Base-by-base conservation (phyloP, 2,329 filamentous ascomycete genomes). In the Cadophora malorum region DNA sequence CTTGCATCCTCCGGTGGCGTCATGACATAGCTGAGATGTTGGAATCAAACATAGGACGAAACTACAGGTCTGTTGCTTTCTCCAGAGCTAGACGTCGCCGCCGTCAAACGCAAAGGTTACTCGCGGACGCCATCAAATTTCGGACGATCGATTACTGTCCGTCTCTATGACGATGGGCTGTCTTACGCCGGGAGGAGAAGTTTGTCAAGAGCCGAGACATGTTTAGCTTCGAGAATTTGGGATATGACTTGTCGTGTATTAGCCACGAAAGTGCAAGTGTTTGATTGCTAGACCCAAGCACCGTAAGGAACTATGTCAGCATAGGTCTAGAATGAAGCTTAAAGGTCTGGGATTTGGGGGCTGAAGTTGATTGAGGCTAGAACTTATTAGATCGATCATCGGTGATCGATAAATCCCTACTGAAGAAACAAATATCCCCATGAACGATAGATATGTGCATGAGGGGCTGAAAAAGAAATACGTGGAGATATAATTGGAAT, bases 101-200 rank as follows among this genome's bases (percentile, higher is more conserved):
- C 45, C n/a, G 45, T 49, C 45, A 49, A 49, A 49, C 45, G 19
- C n/a, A 49, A 49, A 21, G 35, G 33, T 59, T 59, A 45, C n/a
- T 58, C 55, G 16, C 19, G 33, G 31, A 56, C 55, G 55, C 55
- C 33, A 58, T 59, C 35, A 59, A 59, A 59, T 59, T 16, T 45
- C 35, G n/a, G 12, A 55, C 28, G 2, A 16, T 25, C 35, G n/a
- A 59, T 59, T 45, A 3, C 7, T 49, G 6, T 49, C 52, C 25
- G 14, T 19, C 16, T 14, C 50, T 6, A 9, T 33, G 52, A 55
- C 52, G 50, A 55, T 19, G 38, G 35, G 38, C 21, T 45, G 21
- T 41, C 55, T 25, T 25, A 59, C 56, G 10, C 35, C 56, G 35
- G 35, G 33, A 59, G 56, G 56, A 45, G 56, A 45, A 59, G 19